phyloP scores from a whole-genome alignment of 345 rosid genomes.

The Litchi chinensis region DNA sequence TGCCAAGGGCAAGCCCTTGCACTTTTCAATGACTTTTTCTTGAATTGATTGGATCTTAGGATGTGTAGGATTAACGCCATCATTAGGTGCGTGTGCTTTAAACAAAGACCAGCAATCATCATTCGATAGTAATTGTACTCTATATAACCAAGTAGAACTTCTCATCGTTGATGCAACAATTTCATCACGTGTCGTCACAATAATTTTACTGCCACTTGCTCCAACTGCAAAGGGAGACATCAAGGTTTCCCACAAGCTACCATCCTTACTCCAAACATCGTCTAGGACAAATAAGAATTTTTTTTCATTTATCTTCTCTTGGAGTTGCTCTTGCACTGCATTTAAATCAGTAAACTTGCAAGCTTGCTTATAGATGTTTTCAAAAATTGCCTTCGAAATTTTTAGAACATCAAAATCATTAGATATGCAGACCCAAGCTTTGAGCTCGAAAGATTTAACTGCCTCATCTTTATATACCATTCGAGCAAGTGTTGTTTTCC shows the following conservation, averaged over 20 bases:
- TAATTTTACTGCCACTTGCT: background rate
- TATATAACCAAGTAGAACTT: background rate
- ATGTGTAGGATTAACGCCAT: background rate
- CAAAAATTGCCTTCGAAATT: too few species aligned
- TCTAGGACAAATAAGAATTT: background rate
- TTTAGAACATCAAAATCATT: too few species aligned
- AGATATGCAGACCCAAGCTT: too few species aligned
- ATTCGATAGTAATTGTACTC: background rate
- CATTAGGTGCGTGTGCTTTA: background rate
- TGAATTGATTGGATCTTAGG: background rate
- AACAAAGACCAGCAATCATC: background rate
- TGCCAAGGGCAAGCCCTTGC: background rate
- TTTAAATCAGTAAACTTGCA: background rate
- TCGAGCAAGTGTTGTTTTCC: too few species aligned
- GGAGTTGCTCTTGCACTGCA: background rate
- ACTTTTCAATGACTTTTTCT: background rate
- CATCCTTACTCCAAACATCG: background rate
- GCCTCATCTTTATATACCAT: too few species aligned
- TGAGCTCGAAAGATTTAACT: too few species aligned
- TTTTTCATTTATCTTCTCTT: background rate
- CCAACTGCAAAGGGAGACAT: background rate
- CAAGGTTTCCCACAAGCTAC: background rate
- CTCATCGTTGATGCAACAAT: background rate
- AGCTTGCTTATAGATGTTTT: too few species aligned
- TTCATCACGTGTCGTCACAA: background rate